phyloP scores from a whole-genome alignment of 23 red algal genomes.

The Cyanidioschyzon merolae region DNA sequence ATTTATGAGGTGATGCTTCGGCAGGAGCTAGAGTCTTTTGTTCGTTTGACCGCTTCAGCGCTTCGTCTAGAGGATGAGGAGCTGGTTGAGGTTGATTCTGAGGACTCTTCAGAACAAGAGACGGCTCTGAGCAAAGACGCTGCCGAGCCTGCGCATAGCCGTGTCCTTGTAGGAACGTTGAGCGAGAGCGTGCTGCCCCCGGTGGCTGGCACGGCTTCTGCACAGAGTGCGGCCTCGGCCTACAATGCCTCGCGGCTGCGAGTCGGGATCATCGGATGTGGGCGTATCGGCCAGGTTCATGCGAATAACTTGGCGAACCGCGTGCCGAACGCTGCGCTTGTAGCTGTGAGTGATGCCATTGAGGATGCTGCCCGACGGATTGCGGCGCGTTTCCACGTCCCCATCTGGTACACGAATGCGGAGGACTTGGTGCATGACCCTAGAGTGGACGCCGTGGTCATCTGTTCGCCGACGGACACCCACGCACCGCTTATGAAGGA shows the following conservation, averaged over 20 bases:
- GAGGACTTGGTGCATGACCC: constrained; percentile 60
- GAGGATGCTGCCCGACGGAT: constrained; percentile 47
- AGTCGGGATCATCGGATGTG: constrained; percentile 90
- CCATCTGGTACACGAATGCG: constrained; percentile 62
- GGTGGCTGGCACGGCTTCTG: neutral
- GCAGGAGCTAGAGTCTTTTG: constrained; percentile 24
- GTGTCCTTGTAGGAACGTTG: neutral
- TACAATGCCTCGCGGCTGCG: constrained; percentile 37
- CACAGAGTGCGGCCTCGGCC: neutral
- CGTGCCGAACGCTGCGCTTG: constrained; percentile 51
- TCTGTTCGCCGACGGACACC: constrained; percentile 95
- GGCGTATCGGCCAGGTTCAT: constrained; percentile 74
- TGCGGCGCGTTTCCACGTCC: constrained; percentile 58
- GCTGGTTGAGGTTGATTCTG: neutral
- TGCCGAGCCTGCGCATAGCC: neutral
- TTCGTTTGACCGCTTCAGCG: constrained; percentile 28
- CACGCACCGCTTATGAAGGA: constrained; percentile 75
- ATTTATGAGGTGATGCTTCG: constrained; percentile 18
- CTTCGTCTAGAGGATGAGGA: constrained; percentile 21
- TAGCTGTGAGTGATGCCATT: constrained; percentile 65
- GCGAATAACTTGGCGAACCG: constrained; percentile 46
- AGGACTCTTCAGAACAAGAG: neutral
- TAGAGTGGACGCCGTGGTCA: constrained; percentile 65
- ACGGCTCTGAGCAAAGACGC: neutral
- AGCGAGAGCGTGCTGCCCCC: neutral